A percentile compares a stretch with the other conserved stretches of the same genome.
Conservation (phyloP, 805 yeast genomes). For the Jamesozyma jinghongensis region DNA sequence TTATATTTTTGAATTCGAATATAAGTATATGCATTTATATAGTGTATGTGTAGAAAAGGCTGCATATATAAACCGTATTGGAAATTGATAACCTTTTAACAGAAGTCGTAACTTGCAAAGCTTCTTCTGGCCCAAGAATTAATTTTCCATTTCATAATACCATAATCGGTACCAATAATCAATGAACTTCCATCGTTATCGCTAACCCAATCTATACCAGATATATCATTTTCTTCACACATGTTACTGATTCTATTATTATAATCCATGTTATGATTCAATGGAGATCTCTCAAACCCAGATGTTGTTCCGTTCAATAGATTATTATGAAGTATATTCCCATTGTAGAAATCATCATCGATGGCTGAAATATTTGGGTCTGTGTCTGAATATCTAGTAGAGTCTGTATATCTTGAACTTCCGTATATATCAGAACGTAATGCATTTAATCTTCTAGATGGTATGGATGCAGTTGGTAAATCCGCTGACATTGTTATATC, state of each 20-base stretch:
- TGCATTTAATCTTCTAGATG: background rate
- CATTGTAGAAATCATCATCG: background rate
- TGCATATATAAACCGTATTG: background rate
- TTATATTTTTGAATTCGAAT: background rate
- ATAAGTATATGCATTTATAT: conserved; percentile 24
- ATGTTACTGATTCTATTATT: conserved; percentile 6
- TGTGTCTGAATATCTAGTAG: background rate
- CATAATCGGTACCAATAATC: conserved; percentile 56
- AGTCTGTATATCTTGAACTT: background rate
- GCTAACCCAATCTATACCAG: conserved; percentile 53
- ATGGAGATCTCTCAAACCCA: background rate
- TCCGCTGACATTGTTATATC: background rate
- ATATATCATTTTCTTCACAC: conserved; percentile 39
- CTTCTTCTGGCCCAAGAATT: conserved; percentile 56
- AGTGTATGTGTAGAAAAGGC: background rate
- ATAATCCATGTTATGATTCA: conserved; percentile 5
- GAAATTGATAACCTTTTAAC: conserved; percentile 18
- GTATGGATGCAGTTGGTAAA: background rate
- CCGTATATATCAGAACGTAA: too few relatives aligned
- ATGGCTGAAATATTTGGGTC: background rate
- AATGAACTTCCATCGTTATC: conserved; percentile 43
- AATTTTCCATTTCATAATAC: conserved; percentile 60
- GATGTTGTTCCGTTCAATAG: background rate
- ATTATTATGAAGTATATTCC: too few relatives aligned
- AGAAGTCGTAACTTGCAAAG: conserved; percentile 45